Evolutionary conservation across 2,329 filamentous ascomycete genomes (phyloP).

Genomic region (Nothophaeocryptopus gaeumannii): DNA sequence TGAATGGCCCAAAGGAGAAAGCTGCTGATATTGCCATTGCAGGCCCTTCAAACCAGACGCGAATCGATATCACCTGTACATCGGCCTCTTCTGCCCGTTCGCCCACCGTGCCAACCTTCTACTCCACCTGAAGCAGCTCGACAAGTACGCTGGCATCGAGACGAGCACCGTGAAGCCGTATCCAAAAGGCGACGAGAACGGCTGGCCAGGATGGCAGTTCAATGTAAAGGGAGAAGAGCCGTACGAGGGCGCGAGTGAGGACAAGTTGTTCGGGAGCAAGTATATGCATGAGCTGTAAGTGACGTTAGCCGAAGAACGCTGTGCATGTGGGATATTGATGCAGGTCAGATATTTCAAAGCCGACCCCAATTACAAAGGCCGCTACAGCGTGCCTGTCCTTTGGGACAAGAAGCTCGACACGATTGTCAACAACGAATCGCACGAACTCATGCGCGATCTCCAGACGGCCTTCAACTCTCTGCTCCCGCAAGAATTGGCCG

Average conservation of each 20-base stretch:
- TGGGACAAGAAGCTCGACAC: slow-evolving; percentile 59
- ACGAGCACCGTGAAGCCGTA: slow-evolving; percentile 62
- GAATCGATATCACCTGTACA: slow-evolving; percentile 56
- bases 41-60: slow-evolving; percentile 49
- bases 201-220: slow-evolving; percentile 64
- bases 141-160: slow-evolving; percentile 48
- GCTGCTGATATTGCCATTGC: too few relatives aligned
- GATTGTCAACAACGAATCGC: slow-evolving; percentile 61
- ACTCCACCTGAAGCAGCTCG: slow-evolving; percentile 57
- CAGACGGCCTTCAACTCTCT: slow-evolving; percentile 56
- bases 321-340: slow-evolving; percentile 34
- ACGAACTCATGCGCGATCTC: slow-evolving; percentile 58
- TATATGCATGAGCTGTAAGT: slow-evolving; percentile 56
- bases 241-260: slow-evolving; percentile 55
- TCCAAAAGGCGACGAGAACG: slow-evolving; percentile 62
- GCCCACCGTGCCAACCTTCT: slow-evolving; percentile 60
- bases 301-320: slow-evolving; percentile 41
- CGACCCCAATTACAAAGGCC: slow-evolving; percentile 58
- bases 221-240: slow-evolving; percentile 42
- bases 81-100: slow-evolving; percentile 64
- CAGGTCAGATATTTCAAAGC: slow-evolving; percentile 54
- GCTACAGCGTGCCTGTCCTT: slow-evolving; percentile 59
- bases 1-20: too few relatives aligned
- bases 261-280: slow-evolving; percentile 56
- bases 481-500: slow-evolving; percentile 41